Percentiles rank a stretch among this genome's conserved stretches.
Conservation (phyloP, 1,284 basidiomycete genomes). For the Trichosporon sp. region DNA sequence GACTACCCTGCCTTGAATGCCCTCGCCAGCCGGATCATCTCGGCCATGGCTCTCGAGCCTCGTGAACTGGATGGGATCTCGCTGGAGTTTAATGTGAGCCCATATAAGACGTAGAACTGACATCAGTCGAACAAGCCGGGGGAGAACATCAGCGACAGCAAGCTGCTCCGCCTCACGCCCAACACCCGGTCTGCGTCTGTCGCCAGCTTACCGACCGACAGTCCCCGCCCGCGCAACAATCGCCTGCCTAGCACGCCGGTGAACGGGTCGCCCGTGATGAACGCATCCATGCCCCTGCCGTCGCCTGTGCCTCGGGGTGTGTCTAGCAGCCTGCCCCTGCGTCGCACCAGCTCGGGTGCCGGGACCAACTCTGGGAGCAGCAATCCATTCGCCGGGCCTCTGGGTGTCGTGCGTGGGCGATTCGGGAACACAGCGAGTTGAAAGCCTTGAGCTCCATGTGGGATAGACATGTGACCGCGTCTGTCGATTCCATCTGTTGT, state of each 20-base stretch:
- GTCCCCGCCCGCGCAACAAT: not conserved
- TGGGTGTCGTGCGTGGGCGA: slow-evolving; percentile 6
- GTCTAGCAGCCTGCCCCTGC: not conserved
- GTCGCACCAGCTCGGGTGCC: slow-evolving; percentile 9
- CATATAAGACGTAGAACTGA: not conserved
- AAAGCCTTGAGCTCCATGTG: not conserved
- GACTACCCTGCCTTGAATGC: slow-evolving; percentile 72
- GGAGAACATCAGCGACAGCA: not conserved
- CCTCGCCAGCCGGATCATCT: slow-evolving; percentile 75
- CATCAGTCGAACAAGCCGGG: slow-evolving; percentile 3
- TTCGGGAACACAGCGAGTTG: not conserved
- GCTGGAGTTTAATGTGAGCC: slow-evolving; percentile 75
- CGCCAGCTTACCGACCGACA: not conserved
- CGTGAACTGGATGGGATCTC: slow-evolving; percentile 70
- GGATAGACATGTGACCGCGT: not conserved
- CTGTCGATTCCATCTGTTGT: not conserved
- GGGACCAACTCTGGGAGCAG: not conserved
- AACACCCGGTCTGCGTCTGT: slow-evolving; percentile 4
- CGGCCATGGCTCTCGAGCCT: slow-evolving; percentile 55
- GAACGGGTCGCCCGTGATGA: slow-evolving; percentile 4
- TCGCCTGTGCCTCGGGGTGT: slow-evolving; percentile 3
- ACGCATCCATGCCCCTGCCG: not conserved
- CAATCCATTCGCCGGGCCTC: slow-evolving; percentile 16
- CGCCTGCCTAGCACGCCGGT: slow-evolving; percentile 7
- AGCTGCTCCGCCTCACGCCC: slow-evolving; percentile 6